A percentile compares a stretch with the other conserved stretches of the same genome.
Evolutionary conservation across 2,329 filamentous ascomycete species (phyloP).

Genomic region (Scopulariopsis brevicaulis): DNA sequence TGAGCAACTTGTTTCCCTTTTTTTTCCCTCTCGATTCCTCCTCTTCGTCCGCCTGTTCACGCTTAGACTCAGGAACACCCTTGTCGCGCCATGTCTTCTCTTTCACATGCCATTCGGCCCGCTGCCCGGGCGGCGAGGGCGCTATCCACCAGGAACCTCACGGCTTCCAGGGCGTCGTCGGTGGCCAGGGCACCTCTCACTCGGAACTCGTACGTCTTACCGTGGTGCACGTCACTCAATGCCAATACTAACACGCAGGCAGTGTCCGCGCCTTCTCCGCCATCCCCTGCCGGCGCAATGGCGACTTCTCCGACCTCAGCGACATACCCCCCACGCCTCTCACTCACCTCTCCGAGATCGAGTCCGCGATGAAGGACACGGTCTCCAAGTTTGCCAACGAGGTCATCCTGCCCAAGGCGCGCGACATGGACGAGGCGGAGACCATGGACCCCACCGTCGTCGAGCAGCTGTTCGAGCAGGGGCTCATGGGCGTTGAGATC

Average conservation of each 20-base stretch:
- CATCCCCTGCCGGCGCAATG: conserved; percentile 41
- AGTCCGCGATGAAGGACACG: conserved; percentile 77
- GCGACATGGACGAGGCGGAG: conserved; percentile 97
- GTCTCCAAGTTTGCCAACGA: conserved; percentile 88
- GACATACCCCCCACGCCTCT: conserved; percentile 85
- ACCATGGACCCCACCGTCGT: conserved; percentile 80
- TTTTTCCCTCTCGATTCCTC: background rate
- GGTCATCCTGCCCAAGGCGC: conserved; percentile 77
- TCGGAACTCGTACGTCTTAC: background rate
- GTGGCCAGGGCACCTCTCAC: background rate
- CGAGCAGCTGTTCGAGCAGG: conserved; percentile 93
- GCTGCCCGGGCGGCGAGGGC: conserved; percentile 2
- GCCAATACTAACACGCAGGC: background rate
- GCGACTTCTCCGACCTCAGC: conserved; percentile 46
- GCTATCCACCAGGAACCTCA: background rate
- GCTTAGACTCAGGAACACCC: background rate
- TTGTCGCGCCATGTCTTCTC: conserved; percentile 5
- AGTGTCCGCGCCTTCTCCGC: conserved; percentile 46
- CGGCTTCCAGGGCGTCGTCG: background rate
- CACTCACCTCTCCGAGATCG: conserved; percentile 81
- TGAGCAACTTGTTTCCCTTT: background rate
- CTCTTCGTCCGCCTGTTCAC: background rate
- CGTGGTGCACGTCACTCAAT: background rate
- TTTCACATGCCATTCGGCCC: conserved; percentile 7
- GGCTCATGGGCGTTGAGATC: conserved; percentile 94